A percentile compares a stretch with the other conserved stretches of the same genome.
These are phyloP conservation scores for Xanthoparmelia taractica DNA, from an alignment of 495 filamentous ascomycete genomes.

Conservation along the genomic window DNA sequence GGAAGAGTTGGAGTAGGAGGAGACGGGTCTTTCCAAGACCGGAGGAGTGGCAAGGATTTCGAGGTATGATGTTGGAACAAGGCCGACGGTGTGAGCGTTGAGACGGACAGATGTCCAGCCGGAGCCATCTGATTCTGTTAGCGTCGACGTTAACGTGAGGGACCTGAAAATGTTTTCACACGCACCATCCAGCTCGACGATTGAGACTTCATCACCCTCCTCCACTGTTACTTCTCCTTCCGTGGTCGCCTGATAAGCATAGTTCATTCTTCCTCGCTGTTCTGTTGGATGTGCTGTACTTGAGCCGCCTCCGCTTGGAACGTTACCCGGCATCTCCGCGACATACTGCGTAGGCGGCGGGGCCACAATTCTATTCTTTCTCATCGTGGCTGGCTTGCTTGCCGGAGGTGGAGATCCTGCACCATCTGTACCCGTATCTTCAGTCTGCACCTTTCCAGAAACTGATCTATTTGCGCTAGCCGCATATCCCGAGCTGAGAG, in stretches of 20 bases:
- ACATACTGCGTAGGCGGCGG: constrained; percentile 79
- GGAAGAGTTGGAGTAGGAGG: constrained; percentile 74
- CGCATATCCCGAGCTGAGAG: constrained; percentile 81
- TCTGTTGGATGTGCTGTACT: constrained; percentile 39
- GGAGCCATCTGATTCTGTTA: constrained; percentile 57
- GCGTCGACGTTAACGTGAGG: background rate
- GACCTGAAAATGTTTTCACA: too few relatives aligned
- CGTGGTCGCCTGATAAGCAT: constrained; percentile 68
- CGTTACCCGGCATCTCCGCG: constrained; percentile 48
- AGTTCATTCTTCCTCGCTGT: constrained; percentile 79
- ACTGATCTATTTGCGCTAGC: constrained; percentile 69
- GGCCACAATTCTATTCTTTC: constrained; percentile 68
- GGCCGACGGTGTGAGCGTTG: constrained; percentile 56
- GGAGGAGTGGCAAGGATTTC: constrained; percentile 43
- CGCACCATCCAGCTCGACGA: constrained; percentile 82
- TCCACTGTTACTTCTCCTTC: constrained; percentile 73
- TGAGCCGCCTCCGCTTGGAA: constrained; percentile 28
- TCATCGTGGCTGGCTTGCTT: constrained; percentile 37
- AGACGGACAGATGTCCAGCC: constrained; percentile 82
- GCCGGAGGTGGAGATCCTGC: constrained; percentile 28
- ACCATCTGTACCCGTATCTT: constrained; percentile 20
- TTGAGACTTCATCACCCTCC: constrained; percentile 64
- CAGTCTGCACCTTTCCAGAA: constrained; percentile 45
- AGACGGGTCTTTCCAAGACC: constrained; percentile 47
- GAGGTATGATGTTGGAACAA: constrained; percentile 81